Base-by-base conservation (phyloP, 2,329 filamentous ascomycete genomes). In the Stagonosporopsis cucurbitacearum region DNA sequence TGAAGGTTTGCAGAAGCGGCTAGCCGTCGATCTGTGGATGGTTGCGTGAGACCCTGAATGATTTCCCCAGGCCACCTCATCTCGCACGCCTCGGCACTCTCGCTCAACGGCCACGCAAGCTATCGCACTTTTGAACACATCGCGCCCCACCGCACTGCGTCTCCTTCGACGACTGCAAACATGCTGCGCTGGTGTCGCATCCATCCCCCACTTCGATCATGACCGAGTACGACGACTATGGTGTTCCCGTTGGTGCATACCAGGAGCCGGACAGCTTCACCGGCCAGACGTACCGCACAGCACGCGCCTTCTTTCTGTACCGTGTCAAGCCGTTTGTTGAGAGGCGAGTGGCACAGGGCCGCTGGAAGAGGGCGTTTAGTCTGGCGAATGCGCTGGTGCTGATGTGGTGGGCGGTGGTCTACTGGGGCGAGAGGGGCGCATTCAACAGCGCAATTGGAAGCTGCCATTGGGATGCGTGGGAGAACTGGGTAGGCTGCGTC, bases 381-480 rank as follows among this genome's bases (percentile, higher is more conserved):
- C 50, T 73, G 39, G 69, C 64, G 28, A 73, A 67, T 71, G 73
- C 88, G 15, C 74, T 96, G 61, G 85, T 90, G 17, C 71, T 84
- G 12, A 56, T 93, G 41, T 99, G 95, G 94, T 67, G 92, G 36
- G 74, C 91, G 20, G 82, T 90, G 19, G 69, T 99, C 59, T 85
- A 95, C 62, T 95, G 91, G 86, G 92, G 94, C 1, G 95, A 99
- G 79, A 82, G 90, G 56, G 89, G 85, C 76, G 83, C 88, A 32
- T 98, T 96, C 74, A 81, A 84, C 49, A 85, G 84, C 60, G 87
- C 84, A 57, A 85, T 96, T 15, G 80, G 84, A 52, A 82, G 79
- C 47, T 99, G 95, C 75, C 79, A 84, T 50, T 99, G 95, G 95
- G 82, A 85, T 32, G 84, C 84, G 36, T 99, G 95, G 95, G 95